Evolutionary conservation across 1,139 yeast genomes (phyloP).

Genomic region (Geotrichum siamense): DNA sequence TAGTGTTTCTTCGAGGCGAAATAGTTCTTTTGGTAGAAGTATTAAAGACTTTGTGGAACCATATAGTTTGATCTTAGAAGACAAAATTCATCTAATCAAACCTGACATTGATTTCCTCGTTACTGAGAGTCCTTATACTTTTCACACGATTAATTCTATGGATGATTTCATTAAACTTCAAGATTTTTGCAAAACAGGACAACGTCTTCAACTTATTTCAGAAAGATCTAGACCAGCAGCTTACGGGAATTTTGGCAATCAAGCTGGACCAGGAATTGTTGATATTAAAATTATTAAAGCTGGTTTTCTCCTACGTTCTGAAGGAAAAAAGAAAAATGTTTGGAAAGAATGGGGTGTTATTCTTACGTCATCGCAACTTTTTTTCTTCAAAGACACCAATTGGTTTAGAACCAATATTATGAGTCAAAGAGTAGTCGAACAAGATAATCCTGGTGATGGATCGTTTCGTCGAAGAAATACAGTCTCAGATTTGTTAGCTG

Average conservation of each 20-base stretch:
- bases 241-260: slow-evolving; percentile 20
- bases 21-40: slow-evolving; percentile 26
- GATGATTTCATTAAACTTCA: slow-evolving; percentile 29
- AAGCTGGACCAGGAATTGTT: slow-evolving; percentile 36
- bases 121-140: slow-evolving; percentile 31
- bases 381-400: slow-evolving; percentile 37
- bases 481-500: background rate
- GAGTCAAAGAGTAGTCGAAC: slow-evolving; percentile 3
- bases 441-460: background rate
- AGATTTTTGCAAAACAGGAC: slow-evolving; percentile 31
- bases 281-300: slow-evolving; percentile 37
- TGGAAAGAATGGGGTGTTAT: slow-evolving; percentile 42
- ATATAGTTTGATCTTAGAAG: slow-evolving; percentile 36
- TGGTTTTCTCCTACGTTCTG: slow-evolving; percentile 36
- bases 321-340: slow-evolving; percentile 32
- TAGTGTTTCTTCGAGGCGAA: slow-evolving; percentile 21
- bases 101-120: slow-evolving; percentile 30
- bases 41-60: slow-evolving; percentile 36
- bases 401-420: slow-evolving; percentile 34
- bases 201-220: slow-evolving; percentile 34
- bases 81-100: slow-evolving; percentile 32
- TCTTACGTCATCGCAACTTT: slow-evolving; percentile 38
- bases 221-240: slow-evolving; percentile 36
- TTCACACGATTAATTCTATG: slow-evolving; percentile 24
- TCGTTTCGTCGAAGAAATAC: background rate